Conservation (phyloP, 2,329 filamentous ascomycete species). For the Pseudofabraea citricarpa region DNA sequence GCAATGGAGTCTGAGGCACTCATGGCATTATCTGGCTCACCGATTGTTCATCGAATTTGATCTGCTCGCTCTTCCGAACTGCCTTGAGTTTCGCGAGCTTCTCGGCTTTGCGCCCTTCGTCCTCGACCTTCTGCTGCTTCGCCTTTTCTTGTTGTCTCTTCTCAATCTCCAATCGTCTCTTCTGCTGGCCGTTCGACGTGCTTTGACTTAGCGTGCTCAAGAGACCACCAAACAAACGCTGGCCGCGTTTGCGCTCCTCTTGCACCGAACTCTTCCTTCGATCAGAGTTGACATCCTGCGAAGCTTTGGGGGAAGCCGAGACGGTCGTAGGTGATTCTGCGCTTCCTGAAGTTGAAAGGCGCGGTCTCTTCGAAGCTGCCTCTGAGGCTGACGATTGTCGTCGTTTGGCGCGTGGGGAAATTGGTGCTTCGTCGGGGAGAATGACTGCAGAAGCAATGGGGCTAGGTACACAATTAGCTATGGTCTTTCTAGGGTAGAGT, state of each 20-base stretch:
- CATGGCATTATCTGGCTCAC: constrained; percentile 44
- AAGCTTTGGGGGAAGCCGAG: constrained; percentile 8
- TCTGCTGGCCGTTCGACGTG: constrained; percentile 56
- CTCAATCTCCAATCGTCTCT: constrained; percentile 74
- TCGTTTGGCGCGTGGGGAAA: constrained; percentile 28
- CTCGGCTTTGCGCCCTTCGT: constrained; percentile 61
- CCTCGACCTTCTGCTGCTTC: constrained; percentile 66
- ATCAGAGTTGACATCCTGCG: constrained; percentile 24
- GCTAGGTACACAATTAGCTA: constrained; percentile 14
- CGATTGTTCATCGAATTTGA: constrained; percentile 68
- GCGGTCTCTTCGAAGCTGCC: constrained; percentile 46
- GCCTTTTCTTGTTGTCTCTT: constrained; percentile 74
- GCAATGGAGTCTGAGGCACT: no score
- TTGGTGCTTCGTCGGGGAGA: constrained; percentile 21
- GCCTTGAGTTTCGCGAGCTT: constrained; percentile 57
- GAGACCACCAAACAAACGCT: constrained; percentile 79
- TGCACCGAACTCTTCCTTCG: constrained; percentile 43
- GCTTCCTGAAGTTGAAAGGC: constrained; percentile 32
- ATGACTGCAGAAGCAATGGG: constrained; percentile 31
- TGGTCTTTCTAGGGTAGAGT: neutral
- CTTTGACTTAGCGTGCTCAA: constrained; percentile 60
- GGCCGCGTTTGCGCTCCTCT: constrained; percentile 80
- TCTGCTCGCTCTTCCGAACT: constrained; percentile 64
- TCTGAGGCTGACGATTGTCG: constrained; percentile 48
- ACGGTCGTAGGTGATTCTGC: constrained; percentile 17